Evolutionary conservation across 1,284 basidiomycete species (phyloP).

Genomic region (Austroboletus rostrupii): DNA sequence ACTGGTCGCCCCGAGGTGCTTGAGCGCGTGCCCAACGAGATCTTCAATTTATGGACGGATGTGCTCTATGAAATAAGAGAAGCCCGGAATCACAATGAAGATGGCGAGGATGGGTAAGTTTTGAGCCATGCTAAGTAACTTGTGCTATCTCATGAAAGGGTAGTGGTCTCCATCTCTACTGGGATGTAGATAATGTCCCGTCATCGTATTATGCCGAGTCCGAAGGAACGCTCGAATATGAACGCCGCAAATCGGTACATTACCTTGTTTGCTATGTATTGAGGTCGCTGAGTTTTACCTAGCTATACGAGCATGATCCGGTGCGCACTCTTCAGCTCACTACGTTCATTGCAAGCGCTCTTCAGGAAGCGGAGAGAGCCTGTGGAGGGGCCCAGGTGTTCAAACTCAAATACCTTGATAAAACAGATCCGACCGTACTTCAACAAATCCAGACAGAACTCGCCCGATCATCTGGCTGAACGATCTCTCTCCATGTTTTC

Average conservation of each 20-base stretch:
- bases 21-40: constrained; percentile 62
- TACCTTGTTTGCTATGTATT: background rate
- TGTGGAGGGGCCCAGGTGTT: constrained; percentile 56
- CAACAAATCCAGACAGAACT: constrained; percentile 63
- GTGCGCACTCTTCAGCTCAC: constrained; percentile 62
- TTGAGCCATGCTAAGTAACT: background rate
- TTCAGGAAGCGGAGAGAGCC: constrained; percentile 57
- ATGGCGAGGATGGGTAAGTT: constrained; percentile 35
- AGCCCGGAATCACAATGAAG: constrained; percentile 41
- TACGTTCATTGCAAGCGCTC: constrained; percentile 48
- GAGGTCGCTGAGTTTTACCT: constrained; percentile 10
- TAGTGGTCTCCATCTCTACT: constrained; percentile 49
- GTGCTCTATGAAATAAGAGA: constrained; percentile 86
- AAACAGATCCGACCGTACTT: constrained; percentile 67
- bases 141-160: background rate
- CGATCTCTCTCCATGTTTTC: background rate
- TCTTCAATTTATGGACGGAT: constrained; percentile 88
- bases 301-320: constrained; percentile 69
- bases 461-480: background rate
- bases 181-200: constrained; percentile 62
- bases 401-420: constrained; percentile 54
- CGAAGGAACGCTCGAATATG: constrained; percentile 65
- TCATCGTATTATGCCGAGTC: constrained; percentile 52
- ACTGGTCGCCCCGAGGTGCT: constrained; percentile 70
- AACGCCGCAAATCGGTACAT: constrained; percentile 63